These are phyloP conservation scores for Leishmania turanica DNA, from an alignment of 208 protist species.

Conservation along the genomic window DNA sequence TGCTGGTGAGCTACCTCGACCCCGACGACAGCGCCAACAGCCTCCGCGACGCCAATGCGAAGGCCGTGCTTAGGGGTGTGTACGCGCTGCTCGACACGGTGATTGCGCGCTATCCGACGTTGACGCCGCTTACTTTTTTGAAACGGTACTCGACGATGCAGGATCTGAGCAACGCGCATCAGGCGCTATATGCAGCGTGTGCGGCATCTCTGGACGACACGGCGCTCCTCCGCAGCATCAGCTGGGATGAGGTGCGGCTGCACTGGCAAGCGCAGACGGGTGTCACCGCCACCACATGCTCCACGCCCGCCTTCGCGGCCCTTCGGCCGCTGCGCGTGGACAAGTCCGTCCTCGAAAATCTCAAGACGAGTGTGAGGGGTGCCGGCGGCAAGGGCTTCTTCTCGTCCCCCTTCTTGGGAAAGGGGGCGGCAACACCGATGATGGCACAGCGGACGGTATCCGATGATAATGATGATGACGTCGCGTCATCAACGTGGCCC, in stretches of 20 bases:
- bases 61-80: conserved; percentile 36
- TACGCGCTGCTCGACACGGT: conserved; percentile 43
- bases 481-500: neutral
- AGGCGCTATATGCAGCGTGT: conserved; percentile 35
- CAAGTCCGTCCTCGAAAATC: neutral
- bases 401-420: neutral
- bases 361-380: neutral
- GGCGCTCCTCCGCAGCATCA: conserved; percentile 16
- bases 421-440: neutral
- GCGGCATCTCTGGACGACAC: conserved; percentile 29
- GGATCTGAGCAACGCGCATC: conserved; percentile 27
- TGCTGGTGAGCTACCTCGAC: conserved; percentile 23
- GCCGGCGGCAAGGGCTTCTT: conserved; percentile 11
- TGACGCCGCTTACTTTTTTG: conserved; percentile 23
- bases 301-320: neutral
- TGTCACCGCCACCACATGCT: neutral
- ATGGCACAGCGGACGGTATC: neutral
- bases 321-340: conserved; percentile 4
- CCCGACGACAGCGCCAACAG: conserved; percentile 6
- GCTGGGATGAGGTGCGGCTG: conserved; percentile 17
- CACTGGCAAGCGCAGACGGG: neutral
- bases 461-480: conserved; percentile 3
- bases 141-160: conserved; percentile 32
- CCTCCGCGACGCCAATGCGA: conserved; percentile 33
- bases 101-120: conserved; percentile 36